These are phyloP conservation scores for Penicillium simplicissimum DNA, from an alignment of 495 filamentous ascomycete genomes.

Conservation along the genomic window DNA sequence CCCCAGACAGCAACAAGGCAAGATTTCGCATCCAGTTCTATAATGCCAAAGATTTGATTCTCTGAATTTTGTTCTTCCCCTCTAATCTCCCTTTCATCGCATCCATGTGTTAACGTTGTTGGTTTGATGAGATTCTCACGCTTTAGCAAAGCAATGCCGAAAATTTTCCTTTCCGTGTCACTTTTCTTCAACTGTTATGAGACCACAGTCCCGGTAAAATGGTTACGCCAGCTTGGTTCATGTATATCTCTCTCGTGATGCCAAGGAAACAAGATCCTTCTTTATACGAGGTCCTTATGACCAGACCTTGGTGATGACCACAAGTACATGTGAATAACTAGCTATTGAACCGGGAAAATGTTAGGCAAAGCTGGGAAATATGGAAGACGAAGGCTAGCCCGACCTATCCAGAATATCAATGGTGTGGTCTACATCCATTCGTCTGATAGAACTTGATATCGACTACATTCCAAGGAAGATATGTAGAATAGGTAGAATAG, in stretches of 20 bases:
- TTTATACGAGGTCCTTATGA: neutral
- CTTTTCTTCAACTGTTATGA: neutral
- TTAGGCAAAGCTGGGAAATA: too few relatives aligned
- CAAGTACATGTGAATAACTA: neutral
- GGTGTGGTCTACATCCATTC: too few relatives aligned
- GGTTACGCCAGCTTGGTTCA: neutral
- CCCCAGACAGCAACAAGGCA: neutral
- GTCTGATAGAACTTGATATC: neutral
- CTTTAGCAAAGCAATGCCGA: conserved; percentile 16
- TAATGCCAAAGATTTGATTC: conserved; percentile 7
- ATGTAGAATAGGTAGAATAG: conserved; percentile 12
- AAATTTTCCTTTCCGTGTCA: conserved; percentile 14
- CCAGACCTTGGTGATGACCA: neutral
- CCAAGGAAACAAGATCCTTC: neutral
- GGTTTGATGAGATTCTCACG: conserved; percentile 4
- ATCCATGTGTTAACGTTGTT: neutral
- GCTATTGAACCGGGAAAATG: neutral
- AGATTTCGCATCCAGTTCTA: neutral
- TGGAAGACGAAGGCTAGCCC: too few relatives aligned
- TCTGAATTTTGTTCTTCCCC: neutral
- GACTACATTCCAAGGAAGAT: neutral
- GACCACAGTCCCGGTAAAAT: neutral
- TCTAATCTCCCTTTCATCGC: neutral
- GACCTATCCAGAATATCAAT: too few relatives aligned
- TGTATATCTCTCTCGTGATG: conserved; percentile 4